A percentile compares a stretch with the other conserved stretches of the same genome.
phyloP scores from a whole-genome alignment of 352 stramenopile species.

The Achlya hypogyna region DNA sequence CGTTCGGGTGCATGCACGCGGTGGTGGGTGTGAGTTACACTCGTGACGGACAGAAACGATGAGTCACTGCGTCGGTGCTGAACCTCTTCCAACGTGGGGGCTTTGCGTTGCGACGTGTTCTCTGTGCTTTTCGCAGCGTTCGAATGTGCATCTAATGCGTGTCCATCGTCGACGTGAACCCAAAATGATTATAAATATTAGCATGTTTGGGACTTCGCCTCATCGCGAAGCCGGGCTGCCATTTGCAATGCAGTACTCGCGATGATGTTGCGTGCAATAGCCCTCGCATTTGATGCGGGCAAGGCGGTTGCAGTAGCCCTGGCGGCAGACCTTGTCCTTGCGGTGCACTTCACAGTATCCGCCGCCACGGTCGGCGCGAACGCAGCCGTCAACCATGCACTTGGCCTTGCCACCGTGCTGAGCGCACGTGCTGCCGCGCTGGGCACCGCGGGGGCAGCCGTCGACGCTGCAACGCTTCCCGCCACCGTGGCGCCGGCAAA shows the following conservation, averaged over 20 bases:
- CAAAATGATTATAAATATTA: too few relatives aligned
- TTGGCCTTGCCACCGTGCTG: slow-evolving; percentile 14
- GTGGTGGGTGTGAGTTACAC: too few relatives aligned
- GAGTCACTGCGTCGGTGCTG: too few relatives aligned
- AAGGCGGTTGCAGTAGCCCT: slow-evolving; percentile 15
- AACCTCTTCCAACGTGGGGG: too few relatives aligned
- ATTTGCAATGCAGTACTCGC: not conserved
- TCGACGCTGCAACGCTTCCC: slow-evolving; percentile 19
- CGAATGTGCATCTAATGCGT: too few relatives aligned
- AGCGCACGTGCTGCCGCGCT: slow-evolving; percentile 13
- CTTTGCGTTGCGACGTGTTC: too few relatives aligned
- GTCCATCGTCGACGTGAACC: too few relatives aligned
- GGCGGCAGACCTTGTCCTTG: not conserved
- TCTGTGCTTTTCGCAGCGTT: too few relatives aligned
- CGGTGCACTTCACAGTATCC: slow-evolving; percentile 19
- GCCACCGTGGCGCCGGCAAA: slow-evolving; percentile 18
- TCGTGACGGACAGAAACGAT: too few relatives aligned
- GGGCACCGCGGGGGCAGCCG: slow-evolving; percentile 7
- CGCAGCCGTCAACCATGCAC: slow-evolving; percentile 16
- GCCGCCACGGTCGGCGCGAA: slow-evolving; percentile 11
- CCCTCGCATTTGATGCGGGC: slow-evolving; percentile 8
- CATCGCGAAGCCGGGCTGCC: not conserved
- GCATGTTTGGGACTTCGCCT: not conserved
- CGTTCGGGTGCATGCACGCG: too few relatives aligned
- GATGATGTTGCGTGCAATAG: slow-evolving; percentile 17